Conservation (phyloP, 2,329 filamentous ascomycete species). For the Aspergillus pseudonomiae region DNA sequence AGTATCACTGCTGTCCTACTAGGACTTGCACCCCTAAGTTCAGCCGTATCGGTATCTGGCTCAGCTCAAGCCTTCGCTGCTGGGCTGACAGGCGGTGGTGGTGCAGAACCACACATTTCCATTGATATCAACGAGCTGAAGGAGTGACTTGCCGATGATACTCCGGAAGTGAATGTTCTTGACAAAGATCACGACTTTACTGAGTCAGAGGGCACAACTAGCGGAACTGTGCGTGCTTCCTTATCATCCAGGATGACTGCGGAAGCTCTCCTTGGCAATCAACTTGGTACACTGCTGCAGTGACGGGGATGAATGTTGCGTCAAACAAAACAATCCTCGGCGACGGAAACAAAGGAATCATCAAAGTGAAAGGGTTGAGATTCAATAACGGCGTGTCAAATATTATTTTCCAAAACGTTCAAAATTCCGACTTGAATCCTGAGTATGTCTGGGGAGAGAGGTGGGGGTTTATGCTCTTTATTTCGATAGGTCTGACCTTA, state of each 20-base stretch:
- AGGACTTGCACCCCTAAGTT: not conserved
- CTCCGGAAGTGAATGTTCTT: slow-evolving; percentile 60
- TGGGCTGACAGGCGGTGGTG: slow-evolving; percentile 62
- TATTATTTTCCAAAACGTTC: slow-evolving; percentile 62
- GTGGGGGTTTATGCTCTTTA: slow-evolving; percentile 60
- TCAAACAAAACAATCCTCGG: slow-evolving; percentile 62
- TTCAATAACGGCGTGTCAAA: slow-evolving; percentile 49
- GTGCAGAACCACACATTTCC: slow-evolving; percentile 55
- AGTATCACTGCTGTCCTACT: not conserved
- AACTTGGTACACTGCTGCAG: slow-evolving; percentile 53
- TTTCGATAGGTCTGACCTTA: slow-evolving; percentile 42
- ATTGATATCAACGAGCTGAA: slow-evolving; percentile 56
- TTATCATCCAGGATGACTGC: slow-evolving; percentile 59
- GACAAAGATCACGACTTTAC: slow-evolving; percentile 47
- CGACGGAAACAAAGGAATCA: slow-evolving; percentile 53
- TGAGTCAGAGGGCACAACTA: slow-evolving; percentile 19
- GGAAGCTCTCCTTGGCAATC: slow-evolving; percentile 52
- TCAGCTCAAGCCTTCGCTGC: slow-evolving; percentile 48
- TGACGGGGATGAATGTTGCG: slow-evolving; percentile 51
- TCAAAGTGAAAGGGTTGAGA: slow-evolving; percentile 58
- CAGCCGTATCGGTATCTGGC: slow-evolving; percentile 23
- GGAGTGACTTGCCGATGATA: slow-evolving; percentile 57
- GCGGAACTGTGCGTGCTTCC: slow-evolving; percentile 28
- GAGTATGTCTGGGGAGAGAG: slow-evolving; percentile 61
- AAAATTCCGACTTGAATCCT: slow-evolving; percentile 56